Evolutionary conservation across 2,329 filamentous ascomycete species (phyloP).

Genomic region (Diaporthe nobilis): DNA sequence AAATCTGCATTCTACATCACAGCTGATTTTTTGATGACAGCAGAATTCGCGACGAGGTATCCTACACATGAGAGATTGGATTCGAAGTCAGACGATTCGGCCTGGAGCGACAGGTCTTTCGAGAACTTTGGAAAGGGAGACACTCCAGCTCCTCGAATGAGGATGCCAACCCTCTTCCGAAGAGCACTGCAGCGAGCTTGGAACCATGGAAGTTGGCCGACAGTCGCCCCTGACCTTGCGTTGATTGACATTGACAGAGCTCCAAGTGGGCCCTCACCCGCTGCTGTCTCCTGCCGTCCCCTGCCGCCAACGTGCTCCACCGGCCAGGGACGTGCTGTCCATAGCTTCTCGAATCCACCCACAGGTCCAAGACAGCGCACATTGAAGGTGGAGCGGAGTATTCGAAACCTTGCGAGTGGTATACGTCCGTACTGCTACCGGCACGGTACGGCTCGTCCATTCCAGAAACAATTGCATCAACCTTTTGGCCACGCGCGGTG

Average conservation of each 20-base stretch:
- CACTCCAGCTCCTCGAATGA: slow-evolving; percentile 1
- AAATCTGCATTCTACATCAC: slow-evolving; percentile 39
- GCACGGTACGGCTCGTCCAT: not conserved
- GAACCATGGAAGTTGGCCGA: slow-evolving; percentile 38
- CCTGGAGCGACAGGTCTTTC: slow-evolving; percentile 3
- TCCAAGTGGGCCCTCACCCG: slow-evolving; percentile 26
- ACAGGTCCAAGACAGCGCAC: slow-evolving; percentile 23
- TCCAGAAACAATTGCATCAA: not conserved
- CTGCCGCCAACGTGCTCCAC: slow-evolving; percentile 34
- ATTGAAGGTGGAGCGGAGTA: slow-evolving; percentile 15
- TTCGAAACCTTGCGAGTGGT: slow-evolving; percentile 6
- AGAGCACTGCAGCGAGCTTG: slow-evolving; percentile 3
- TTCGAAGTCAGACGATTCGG: not conserved
- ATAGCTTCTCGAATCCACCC: slow-evolving; percentile 36
- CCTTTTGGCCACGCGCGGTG: not conserved
- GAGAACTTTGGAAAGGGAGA: not conserved
- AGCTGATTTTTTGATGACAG: slow-evolving; percentile 26
- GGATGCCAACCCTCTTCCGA: slow-evolving; percentile 27
- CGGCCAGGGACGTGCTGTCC: slow-evolving; percentile 35
- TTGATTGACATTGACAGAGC: slow-evolving; percentile 28
- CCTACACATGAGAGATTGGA: not conserved
- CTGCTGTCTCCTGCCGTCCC: slow-evolving; percentile 29
- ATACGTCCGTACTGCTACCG: not conserved
- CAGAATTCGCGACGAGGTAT: not conserved
- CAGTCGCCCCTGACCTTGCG: slow-evolving; percentile 24